Percentiles rank a stretch among this genome's conserved stretches.
phyloP scores from a whole-genome alignment of 805 yeast genomes.

The Barnettozyma sucrosica region DNA sequence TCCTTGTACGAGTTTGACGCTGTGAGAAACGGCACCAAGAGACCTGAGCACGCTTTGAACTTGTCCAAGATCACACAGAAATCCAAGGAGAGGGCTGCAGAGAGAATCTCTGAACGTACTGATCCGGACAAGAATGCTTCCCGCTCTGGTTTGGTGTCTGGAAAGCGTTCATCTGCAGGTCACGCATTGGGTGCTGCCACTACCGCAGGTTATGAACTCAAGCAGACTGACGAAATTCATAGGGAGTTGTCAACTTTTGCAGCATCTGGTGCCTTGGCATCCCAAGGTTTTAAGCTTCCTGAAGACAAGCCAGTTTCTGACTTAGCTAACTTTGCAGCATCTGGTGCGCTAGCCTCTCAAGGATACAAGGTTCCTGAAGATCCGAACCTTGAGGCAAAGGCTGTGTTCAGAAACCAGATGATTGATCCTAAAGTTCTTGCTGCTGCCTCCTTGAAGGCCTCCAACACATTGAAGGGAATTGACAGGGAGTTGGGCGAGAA shows the following conservation, averaged over 20 bases:
- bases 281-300: conserved; percentile 2
- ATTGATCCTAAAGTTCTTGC: conserved; percentile 40
- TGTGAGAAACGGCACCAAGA: conserved; percentile 34
- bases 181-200: conserved; percentile 46
- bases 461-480: conserved; percentile 32
- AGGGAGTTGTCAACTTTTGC: conserved; percentile 1
- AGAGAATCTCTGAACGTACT: conserved; percentile 26
- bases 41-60: conserved; percentile 34
- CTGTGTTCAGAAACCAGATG: conserved; percentile 29
- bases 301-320: conserved; percentile 26
- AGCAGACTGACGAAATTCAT: not conserved
- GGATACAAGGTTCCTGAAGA: conserved; percentile 33
- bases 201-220: not conserved
- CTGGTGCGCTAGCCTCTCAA: conserved; percentile 52
- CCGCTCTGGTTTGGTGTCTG: conserved; percentile 33
- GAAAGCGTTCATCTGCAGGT: conserved; percentile 35
- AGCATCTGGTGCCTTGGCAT: conserved; percentile 7
- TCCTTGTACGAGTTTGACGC: conserved; percentile 40
- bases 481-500: conserved; percentile 37
- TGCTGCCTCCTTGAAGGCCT: conserved; percentile 48
- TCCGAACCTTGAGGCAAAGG: conserved; percentile 39
- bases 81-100: conserved; percentile 38
- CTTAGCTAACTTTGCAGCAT: conserved; percentile 45
- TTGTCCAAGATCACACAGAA: conserved; percentile 45
- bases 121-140: conserved; percentile 26